These are phyloP conservation scores for Chlorociboria aeruginascens DNA, from an alignment of 495 filamentous ascomycete species.

Conservation along the genomic window DNA sequence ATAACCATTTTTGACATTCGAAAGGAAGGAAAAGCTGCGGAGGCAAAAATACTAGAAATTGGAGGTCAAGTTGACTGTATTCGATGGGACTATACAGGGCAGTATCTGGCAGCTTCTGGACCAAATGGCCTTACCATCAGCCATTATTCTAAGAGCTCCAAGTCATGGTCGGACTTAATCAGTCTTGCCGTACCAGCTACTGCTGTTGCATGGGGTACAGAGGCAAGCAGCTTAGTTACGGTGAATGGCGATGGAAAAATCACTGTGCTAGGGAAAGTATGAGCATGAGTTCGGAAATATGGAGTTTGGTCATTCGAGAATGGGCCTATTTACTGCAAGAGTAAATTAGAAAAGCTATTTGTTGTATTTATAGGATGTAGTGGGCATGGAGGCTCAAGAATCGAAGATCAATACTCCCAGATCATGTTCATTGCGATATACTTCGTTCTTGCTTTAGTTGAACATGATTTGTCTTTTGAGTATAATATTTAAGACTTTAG, in stretches of 20 bases:
- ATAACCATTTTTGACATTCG: slow-evolving; percentile 87
- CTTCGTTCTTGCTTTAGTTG: too few relatives aligned
- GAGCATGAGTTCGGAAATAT: slow-evolving; percentile 4
- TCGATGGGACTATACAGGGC: slow-evolving; percentile 88
- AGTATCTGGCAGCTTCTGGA: slow-evolving; percentile 78
- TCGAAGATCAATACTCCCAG: background rate
- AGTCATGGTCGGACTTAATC: slow-evolving; percentile 82
- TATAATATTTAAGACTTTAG: too few relatives aligned
- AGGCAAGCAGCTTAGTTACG: slow-evolving; percentile 61
- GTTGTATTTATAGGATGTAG: slow-evolving; percentile 8
- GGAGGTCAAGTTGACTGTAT: slow-evolving; percentile 61
- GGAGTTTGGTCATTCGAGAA: slow-evolving; percentile 13
- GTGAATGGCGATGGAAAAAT: slow-evolving; percentile 65
- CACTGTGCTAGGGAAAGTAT: slow-evolving; percentile 12
- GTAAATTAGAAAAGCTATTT: slow-evolving; percentile 8
- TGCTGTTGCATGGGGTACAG: slow-evolving; percentile 63
- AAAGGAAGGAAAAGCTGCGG: slow-evolving; percentile 62
- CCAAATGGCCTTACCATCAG: slow-evolving; percentile 74
- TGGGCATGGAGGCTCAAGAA: background rate
- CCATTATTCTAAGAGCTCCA: slow-evolving; percentile 70
- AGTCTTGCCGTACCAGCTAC: slow-evolving; percentile 60
- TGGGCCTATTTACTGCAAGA: slow-evolving; percentile 10
- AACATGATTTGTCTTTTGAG: too few relatives aligned
- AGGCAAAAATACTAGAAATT: slow-evolving; percentile 70
- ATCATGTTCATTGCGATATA: too few relatives aligned